Conservation (phyloP, 371 early-diverging fungal species). For the Mortierella polycephala region DNA sequence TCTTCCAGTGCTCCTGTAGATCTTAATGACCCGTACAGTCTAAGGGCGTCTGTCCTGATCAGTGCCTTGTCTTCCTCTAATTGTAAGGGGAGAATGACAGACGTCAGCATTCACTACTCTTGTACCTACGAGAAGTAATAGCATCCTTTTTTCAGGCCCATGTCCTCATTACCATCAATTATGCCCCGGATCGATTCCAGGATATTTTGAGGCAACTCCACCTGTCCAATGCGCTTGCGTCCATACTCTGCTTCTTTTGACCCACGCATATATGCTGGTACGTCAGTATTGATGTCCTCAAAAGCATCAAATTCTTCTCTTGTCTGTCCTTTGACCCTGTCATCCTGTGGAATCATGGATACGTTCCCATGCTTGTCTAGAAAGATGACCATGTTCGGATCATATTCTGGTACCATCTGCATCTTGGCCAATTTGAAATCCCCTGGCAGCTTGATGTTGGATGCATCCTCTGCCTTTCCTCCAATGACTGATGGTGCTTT, state of each 20-base stretch:
- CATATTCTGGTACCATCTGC: slow-evolving; percentile 21
- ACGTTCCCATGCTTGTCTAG: slow-evolving; percentile 50
- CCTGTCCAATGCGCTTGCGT: slow-evolving; percentile 76
- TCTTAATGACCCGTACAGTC: slow-evolving; percentile 74
- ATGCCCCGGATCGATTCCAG: slow-evolving; percentile 61
- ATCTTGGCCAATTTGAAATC: slow-evolving; percentile 28
- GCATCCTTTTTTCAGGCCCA: too few relatives aligned
- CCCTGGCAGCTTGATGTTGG: slow-evolving; percentile 20
- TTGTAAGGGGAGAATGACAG: background rate
- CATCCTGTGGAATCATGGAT: slow-evolving; percentile 49
- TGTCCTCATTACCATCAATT: slow-evolving; percentile 61
- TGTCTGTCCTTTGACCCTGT: slow-evolving; percentile 30
- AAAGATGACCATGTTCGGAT: slow-evolving; percentile 52
- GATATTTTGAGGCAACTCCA: slow-evolving; percentile 66
- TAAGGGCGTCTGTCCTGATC: slow-evolving; percentile 73
- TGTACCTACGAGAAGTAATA: too few relatives aligned
- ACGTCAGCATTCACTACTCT: background rate
- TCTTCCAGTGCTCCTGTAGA: slow-evolving; percentile 64
- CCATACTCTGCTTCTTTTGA: slow-evolving; percentile 80
- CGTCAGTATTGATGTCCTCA: too few relatives aligned
- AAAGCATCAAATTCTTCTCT: slow-evolving; percentile 18
- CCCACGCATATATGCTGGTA: slow-evolving; percentile 64
- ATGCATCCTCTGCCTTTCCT: background rate
- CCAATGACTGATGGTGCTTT: background rate
- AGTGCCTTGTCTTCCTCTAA: slow-evolving; percentile 64